Evolutionary conservation across 441 rosid genomes (phyloP), one percentile per base, ranked within the genome.

Genomic region (Gossypium schwendimanii): DNA sequence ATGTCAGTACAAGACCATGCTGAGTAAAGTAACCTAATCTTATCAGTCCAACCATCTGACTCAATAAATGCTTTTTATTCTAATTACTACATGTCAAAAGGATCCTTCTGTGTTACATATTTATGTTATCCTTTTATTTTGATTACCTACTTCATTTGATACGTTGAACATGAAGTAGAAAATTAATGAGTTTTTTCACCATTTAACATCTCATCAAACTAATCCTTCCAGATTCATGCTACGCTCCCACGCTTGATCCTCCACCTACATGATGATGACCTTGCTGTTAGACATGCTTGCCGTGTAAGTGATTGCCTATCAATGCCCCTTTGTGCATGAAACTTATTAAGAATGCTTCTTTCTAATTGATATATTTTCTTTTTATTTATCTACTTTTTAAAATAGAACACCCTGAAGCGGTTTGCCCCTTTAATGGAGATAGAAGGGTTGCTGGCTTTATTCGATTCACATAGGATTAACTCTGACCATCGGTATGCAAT

Each of bases 231-330:
- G 99, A 87, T 92, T 72, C 98, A 92, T 78, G 89, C 92, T 65
- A 83, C 87, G 59, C 77, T 89, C 20, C 97, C 99, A 70, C 97
- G 94, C 63, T 81, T 94, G 85, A 82, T 89, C 64, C 83, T 94
- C 70, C 97, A 94, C 79, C 90, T 92, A 71, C 83, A 87, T 26
- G 99, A 94, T 58, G 96, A 91, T 44, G 89, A 94, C 75, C 79
- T 72, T 79, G 81, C 84, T 69, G 94, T 94, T 75, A 82, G 97
- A 77, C 89, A 87, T 70, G 96, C 97, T 74, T 94, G 99, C 83
- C 86, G 93, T 79, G 99, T 91, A 83, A 81, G 88, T 69, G 60
- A 62, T 73, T 55, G 20, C 57, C 49, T 45, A 54, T 66, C 60
- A 59, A 39, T 53, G 63, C 33, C 53, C 69, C 60, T 55, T 75